Base-by-base conservation (phyloP, 257 asterid genomes). In the Ehretia macrophylla region DNA sequence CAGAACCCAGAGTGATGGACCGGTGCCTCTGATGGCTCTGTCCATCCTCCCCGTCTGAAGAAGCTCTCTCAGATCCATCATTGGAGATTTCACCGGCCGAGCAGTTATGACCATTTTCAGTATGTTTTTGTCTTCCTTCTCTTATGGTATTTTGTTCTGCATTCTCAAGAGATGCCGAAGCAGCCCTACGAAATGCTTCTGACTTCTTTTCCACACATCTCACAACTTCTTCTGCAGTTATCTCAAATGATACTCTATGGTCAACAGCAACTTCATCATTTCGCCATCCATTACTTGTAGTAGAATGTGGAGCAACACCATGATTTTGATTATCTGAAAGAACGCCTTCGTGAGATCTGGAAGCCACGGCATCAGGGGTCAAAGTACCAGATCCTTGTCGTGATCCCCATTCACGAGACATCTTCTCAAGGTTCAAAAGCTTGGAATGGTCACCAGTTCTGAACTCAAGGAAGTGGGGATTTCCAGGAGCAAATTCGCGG, bases 241-340 rank as follows among this genome's bases (percentile, higher is more conserved):
- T 68, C 84, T 89, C 96, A 13, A 89, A 88, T 11, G 99, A 92
- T 68, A 92, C 95, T 74, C 94, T 72, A 47, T 74, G 89, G 58
- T 76, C 77, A 38, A 67, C 68, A 44, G 65, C 71, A 1, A 72
- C 54, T 50, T 61, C 84, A 42, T 73, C 81, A 60, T 67, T 74
- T 55, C 35, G 68, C 71, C 68, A 52, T 35, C 72, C 59, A 55
- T 61, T 73, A 21, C 50, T 32, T 11, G 70, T 51, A 60, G 67
- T 81, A 23, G 83, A 64, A 58, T 75, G 76, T 8, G 78, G 79
- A 56, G 77, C 58, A 44, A 64, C 63, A 40, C 77, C 88, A 19
- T 86, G 75, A 64, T 73, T 66, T 64, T 77, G 90, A 69, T 73
- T 82, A 56, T 71, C 72, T 70, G 74, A 53, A 49, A 55, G 66